Evolutionary conservation across 2,329 filamentous ascomycete species (phyloP).

Genomic region (Beauveria medogensis): DNA sequence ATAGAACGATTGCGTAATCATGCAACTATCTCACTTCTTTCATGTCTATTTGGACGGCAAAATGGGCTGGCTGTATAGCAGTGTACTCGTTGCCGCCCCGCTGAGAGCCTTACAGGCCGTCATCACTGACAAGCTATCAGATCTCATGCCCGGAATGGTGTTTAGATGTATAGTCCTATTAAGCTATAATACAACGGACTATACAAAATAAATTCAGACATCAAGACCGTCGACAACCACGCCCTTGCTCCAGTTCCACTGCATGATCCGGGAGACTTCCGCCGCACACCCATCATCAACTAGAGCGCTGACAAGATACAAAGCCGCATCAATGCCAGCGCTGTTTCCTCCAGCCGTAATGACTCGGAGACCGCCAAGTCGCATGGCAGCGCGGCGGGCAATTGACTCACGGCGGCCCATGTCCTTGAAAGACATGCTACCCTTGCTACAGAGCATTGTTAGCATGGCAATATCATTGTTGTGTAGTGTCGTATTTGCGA

Average conservation of each 20-base stretch:
- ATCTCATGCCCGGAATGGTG: slow-evolving; percentile 1
- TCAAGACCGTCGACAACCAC: slow-evolving; percentile 78
- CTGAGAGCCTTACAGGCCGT: too few relatives aligned
- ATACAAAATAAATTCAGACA: slow-evolving; percentile 44
- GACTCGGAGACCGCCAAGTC: slow-evolving; percentile 60
- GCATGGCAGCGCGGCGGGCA: slow-evolving; percentile 67
- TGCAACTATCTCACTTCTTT: not conserved
- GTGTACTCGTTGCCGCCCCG: too few relatives aligned
- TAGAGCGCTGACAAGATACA: slow-evolving; percentile 79
- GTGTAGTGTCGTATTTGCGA: slow-evolving; percentile 2
- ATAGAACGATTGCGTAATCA: not conserved
- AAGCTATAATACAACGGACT: slow-evolving; percentile 12
- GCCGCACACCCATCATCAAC: slow-evolving; percentile 69
- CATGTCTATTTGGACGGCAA: not conserved
- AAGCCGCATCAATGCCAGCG: slow-evolving; percentile 71
- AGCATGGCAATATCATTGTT: slow-evolving; percentile 12
- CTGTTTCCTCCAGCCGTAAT: slow-evolving; percentile 74
- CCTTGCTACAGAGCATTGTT: slow-evolving; percentile 50
- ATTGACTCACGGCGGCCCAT: slow-evolving; percentile 75
- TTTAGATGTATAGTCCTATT: slow-evolving; percentile 6
- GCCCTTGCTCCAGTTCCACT: slow-evolving; percentile 82
- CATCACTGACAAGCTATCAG: not conserved
- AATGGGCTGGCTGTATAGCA: not conserved
- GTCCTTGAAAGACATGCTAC: slow-evolving; percentile 73
- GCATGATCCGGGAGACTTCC: slow-evolving; percentile 66